These are phyloP conservation scores for Sarocladium kiliense DNA, from an alignment of 2,329 filamentous ascomycete genomes.

Conservation along the genomic window DNA sequence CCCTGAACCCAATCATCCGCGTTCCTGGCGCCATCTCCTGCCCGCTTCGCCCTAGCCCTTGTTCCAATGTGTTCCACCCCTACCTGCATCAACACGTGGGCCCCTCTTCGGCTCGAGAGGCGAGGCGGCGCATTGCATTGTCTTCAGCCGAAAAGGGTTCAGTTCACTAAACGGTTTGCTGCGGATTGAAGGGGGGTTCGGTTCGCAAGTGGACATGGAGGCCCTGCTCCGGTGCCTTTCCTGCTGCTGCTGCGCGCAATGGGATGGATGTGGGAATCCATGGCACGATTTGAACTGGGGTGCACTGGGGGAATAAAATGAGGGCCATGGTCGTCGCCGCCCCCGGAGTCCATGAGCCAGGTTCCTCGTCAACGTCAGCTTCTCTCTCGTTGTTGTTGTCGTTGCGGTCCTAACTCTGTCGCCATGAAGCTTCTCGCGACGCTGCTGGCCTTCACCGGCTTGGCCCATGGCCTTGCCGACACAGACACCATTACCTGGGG, in stretches of 20 bases:
- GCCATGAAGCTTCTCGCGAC: slow-evolving; percentile 22
- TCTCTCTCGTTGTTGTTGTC: slow-evolving; percentile 9
- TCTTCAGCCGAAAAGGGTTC: slow-evolving; percentile 1
- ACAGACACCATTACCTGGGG: slow-evolving; percentile 57
- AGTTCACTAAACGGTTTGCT: neutral
- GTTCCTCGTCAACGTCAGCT: slow-evolving; percentile 7
- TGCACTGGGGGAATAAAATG: slow-evolving; percentile 1
- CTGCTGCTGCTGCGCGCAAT: neutral
- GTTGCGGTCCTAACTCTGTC: neutral
- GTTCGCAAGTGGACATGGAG: neutral
- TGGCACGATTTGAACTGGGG: neutral
- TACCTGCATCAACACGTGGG: slow-evolving; percentile 1
- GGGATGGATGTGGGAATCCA: neutral
- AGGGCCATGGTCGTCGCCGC: neutral
- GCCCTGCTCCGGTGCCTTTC: neutral
- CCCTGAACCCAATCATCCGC: neutral
- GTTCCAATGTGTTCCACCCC: neutral
- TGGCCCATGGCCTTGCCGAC: slow-evolving; percentile 30
- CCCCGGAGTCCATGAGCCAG: neutral
- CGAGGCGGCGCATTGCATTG: neutral
- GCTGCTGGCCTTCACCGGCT: slow-evolving; percentile 26
- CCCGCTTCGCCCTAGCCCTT: slow-evolving; percentile 4
- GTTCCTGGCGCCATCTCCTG: slow-evolving; percentile 6
- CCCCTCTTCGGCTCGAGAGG: neutral
- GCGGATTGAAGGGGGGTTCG: neutral